Percentiles rank a stretch among this genome's conserved stretches.
These are phyloP conservation scores for Epichloe aotearoae DNA, from an alignment of 2,329 filamentous ascomycete species.

Conservation along the genomic window DNA sequence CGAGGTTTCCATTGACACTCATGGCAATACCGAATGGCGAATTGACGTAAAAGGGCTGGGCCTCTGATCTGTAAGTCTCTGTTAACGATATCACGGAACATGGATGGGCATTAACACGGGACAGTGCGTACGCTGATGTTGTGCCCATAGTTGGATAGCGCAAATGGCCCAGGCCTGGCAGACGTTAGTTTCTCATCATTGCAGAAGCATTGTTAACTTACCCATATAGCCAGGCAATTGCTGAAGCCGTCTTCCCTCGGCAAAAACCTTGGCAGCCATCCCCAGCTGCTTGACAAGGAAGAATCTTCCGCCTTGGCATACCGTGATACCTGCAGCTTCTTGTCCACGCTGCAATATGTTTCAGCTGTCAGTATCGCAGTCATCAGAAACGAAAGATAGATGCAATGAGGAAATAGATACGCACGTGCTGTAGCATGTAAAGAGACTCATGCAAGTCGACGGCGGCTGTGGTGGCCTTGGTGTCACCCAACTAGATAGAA, in stretches of 20 bases:
- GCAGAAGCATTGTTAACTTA: background rate
- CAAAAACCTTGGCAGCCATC: constrained; percentile 45
- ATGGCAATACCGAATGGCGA: constrained; percentile 71
- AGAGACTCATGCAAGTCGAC: constrained; percentile 57
- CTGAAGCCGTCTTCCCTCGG: constrained; percentile 59
- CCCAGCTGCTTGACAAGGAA: background rate
- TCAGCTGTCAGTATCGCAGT: constrained; percentile 10
- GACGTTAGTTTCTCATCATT: background rate
- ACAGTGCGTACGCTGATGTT: constrained; percentile 32
- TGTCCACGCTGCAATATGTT: constrained; percentile 43
- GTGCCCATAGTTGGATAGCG: constrained; percentile 84
- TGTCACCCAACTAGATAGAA: constrained; percentile 18
- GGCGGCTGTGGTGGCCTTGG: constrained; percentile 32
- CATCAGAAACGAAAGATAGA: constrained; percentile 4
- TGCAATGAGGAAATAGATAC: constrained; percentile 9
- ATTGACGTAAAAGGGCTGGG: constrained; percentile 85
- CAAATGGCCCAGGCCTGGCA: constrained; percentile 51
- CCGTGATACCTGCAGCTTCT: constrained; percentile 77
- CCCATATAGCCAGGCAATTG: constrained; percentile 59
- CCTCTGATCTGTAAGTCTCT: constrained; percentile 52
- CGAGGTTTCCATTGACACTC: constrained; percentile 78
- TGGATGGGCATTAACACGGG: background rate
- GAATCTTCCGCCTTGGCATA: constrained; percentile 53
- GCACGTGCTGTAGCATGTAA: constrained; percentile 50
- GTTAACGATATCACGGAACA: background rate